Percentiles rank a stretch among this genome's conserved stretches.
These are phyloP conservation scores for Cystobasidium onofrii DNA, from an alignment of 768 basidiomycete genomes.

Conservation along the genomic window DNA sequence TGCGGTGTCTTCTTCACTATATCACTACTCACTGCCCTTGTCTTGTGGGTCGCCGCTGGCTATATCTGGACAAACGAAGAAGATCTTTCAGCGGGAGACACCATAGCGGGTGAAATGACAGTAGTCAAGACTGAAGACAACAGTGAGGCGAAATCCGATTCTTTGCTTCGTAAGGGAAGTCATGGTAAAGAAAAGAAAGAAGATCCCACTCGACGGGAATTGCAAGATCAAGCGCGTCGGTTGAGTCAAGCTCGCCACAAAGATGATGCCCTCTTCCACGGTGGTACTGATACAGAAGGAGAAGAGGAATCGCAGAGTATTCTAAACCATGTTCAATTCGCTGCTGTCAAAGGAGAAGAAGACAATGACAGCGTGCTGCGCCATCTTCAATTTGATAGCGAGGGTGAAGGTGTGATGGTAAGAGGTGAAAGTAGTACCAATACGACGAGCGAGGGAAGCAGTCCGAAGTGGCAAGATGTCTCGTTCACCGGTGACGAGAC, in stretches of 20 bases:
- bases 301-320: neutral
- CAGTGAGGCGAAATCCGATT: neutral
- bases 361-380: neutral
- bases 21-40: neutral
- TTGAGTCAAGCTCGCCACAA: neutral
- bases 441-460: neutral
- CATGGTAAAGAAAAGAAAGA: neutral
- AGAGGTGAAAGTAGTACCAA: neutral
- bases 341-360: too few relatives aligned
- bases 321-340: neutral
- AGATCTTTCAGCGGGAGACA: neutral
- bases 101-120: neutral
- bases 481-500: neutral
- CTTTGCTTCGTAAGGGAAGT: neutral
- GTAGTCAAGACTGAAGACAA: neutral
- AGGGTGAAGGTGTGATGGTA: neutral
- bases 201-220: neutral
- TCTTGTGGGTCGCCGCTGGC: constrained; percentile 11
- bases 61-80: neutral
- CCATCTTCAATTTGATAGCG: neutral
- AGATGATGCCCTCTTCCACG: neutral
- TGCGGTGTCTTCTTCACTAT: constrained; percentile 29
- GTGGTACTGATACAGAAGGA: neutral
- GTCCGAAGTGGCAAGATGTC: neutral
- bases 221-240: neutral